A percentile compares a stretch with the other conserved stretches of the same genome.
Evolutionary conservation across 371 early-diverging fungal species (phyloP).

Genomic region (Apophysomyces elegans): DNA sequence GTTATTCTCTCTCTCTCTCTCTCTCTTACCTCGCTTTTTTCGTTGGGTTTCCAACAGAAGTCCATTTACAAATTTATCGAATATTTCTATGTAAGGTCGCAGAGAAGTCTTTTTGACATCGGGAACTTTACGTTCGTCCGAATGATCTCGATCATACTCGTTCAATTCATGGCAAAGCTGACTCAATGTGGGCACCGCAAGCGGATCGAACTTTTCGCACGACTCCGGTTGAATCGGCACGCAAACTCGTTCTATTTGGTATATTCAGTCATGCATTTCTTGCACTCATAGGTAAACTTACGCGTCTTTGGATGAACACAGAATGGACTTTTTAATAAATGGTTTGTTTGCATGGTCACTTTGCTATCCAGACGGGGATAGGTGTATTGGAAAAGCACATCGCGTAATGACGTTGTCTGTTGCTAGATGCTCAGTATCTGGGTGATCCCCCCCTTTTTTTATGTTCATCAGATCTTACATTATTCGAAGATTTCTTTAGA

Average conservation of each 20-base stretch:
- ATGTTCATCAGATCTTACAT: slow-evolving; percentile 21
- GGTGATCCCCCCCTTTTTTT: not conserved
- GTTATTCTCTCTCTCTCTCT: not conserved
- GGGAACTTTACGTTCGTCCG: slow-evolving; percentile 35
- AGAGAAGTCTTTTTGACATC: slow-evolving; percentile 68
- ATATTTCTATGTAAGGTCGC: slow-evolving; percentile 63
- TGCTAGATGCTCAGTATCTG: not conserved
- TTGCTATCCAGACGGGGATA: slow-evolving; percentile 97
- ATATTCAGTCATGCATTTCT: not conserved
- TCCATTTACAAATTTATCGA: slow-evolving; percentile 68
- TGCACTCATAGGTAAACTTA: slow-evolving; percentile 26
- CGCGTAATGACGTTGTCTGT: slow-evolving; percentile 39
- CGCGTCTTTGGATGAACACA: slow-evolving; percentile 98
- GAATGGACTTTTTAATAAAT: slow-evolving; percentile 99
- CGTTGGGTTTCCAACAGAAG: slow-evolving; percentile 46
- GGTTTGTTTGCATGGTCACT: slow-evolving; percentile 91
- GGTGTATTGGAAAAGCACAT: slow-evolving; percentile 84
- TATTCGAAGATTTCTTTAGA: slow-evolving; percentile 22
- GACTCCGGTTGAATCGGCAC: slow-evolving; percentile 82
- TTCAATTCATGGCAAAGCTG: slow-evolving; percentile 67
- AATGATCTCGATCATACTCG: slow-evolving; percentile 32
- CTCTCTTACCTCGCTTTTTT: slow-evolving; percentile 44
- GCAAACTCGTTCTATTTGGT: slow-evolving; percentile 77
- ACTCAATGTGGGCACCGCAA: slow-evolving; percentile 74
- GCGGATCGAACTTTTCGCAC: slow-evolving; percentile 86